A percentile compares a stretch with the other conserved stretches of the same genome.
Conservation (phyloP, 2,329 filamentous ascomycete species). For the Aspergillus puulaauensis region DNA sequence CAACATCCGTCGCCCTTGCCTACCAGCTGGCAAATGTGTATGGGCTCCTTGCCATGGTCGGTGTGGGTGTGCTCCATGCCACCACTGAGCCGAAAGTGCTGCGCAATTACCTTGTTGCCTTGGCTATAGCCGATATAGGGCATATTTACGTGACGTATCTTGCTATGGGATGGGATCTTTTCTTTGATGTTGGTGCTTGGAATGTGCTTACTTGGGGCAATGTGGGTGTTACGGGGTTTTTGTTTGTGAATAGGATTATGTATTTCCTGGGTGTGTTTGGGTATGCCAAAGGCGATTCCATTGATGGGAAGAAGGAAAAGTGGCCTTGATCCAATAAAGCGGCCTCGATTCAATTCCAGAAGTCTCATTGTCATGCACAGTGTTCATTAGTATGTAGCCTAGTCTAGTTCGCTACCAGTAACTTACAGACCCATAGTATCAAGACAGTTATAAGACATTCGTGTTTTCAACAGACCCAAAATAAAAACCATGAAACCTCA, state of each 20-base stretch:
- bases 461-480: neutral
- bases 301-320: conserved; percentile 30
- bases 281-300: conserved; percentile 50
- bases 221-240: conserved; percentile 61
- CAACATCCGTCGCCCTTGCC: conserved; percentile 56
- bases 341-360: conserved; percentile 33
- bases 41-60: conserved; percentile 64
- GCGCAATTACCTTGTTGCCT: conserved; percentile 64
- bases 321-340: conserved; percentile 42
- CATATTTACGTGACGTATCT: conserved; percentile 64
- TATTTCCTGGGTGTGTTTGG: conserved; percentile 64
- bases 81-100: conserved; percentile 66
- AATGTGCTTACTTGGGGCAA: conserved; percentile 74
- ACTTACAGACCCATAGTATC: neutral
- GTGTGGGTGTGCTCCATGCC: conserved; percentile 62
- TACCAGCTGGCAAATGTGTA: conserved; percentile 71
- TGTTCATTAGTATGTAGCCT: neutral
- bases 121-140: conserved; percentile 65
- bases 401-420: neutral
- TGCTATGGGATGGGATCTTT: conserved; percentile 57
- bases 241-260: conserved; percentile 57
- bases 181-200: conserved; percentile 59
- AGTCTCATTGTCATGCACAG: neutral
- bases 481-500: neutral
- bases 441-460: neutral